phyloP scores from a whole-genome alignment of 2,329 filamentous ascomycete genomes.

The Eurotiales sp. region DNA sequence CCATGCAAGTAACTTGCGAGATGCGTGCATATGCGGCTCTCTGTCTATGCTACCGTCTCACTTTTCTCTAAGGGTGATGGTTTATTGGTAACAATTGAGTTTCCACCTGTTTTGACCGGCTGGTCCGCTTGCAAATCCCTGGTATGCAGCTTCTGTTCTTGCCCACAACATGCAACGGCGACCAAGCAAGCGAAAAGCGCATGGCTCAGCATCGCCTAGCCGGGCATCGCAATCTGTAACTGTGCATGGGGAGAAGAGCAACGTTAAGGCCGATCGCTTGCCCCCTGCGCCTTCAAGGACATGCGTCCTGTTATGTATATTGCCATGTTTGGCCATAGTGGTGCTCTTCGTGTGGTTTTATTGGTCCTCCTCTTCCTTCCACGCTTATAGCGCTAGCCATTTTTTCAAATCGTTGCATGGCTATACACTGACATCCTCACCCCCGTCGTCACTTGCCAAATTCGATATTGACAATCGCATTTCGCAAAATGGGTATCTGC shows the following conservation, averaged over 20 bases:
- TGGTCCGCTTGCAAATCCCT: no score
- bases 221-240: not conserved
- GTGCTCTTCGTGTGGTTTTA: not conserved
- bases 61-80: no score
- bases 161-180: conserved; percentile 10
- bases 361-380: not conserved
- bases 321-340: not conserved
- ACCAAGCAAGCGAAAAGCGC: conserved; percentile 4
- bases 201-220: not conserved
- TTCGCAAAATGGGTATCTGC: conserved; percentile 24
- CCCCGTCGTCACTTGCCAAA: not conserved
- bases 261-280: not conserved
- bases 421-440: not conserved
- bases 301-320: not conserved
- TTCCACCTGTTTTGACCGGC: no score
- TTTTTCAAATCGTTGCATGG: not conserved
- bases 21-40: no score
- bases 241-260: not conserved
- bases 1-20: no score
- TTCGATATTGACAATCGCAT: conserved; percentile 6
- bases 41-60: no score
- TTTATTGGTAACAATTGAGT: no score
- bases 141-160: not conserved
- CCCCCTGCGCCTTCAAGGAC: not conserved
- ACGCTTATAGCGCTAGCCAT: not conserved